Percentiles rank a stretch among this genome's conserved stretches.
Evolutionary conservation across 2,329 filamentous ascomycete species (phyloP).

Genomic region (Pseudogymnoascus sp.): DNA sequence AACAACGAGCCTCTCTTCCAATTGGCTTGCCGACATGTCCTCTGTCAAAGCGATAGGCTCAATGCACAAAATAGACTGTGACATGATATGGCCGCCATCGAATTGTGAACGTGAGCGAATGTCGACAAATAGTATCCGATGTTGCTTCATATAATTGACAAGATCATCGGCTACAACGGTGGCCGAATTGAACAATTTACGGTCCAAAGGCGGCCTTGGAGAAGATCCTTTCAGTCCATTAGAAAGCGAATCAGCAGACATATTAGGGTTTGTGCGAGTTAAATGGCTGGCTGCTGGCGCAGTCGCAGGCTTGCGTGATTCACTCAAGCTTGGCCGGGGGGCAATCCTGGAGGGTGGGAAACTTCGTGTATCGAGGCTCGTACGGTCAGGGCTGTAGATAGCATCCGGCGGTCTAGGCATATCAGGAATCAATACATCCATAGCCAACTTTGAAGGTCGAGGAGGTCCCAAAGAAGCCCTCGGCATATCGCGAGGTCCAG

Average conservation of each 20-base stretch:
- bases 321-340: not conserved
- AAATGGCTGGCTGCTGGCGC: not conserved
- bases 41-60: slow-evolving; percentile 71
- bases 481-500: slow-evolving; percentile 25
- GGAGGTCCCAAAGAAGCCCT: slow-evolving; percentile 17
- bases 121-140: slow-evolving; percentile 76
- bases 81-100: slow-evolving; percentile 82
- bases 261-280: not conserved
- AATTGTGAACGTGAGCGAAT: slow-evolving; percentile 72
- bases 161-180: slow-evolving; percentile 51
- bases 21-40: slow-evolving; percentile 53
- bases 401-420: slow-evolving; percentile 29
- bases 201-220: not conserved
- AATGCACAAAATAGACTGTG: slow-evolving; percentile 76
- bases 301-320: not conserved
- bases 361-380: slow-evolving; percentile 1
- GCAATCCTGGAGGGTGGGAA: not conserved
- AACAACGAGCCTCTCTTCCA: slow-evolving; percentile 61
- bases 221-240: not conserved
- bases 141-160: slow-evolving; percentile 55
- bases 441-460: slow-evolving; percentile 15
- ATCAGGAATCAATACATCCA: slow-evolving; percentile 21
- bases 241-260: not conserved
- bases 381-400: slow-evolving; percentile 27
- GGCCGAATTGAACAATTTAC: slow-evolving; percentile 13